A percentile compares a stretch with the other conserved stretches of the same genome.
phyloP scores from a whole-genome alignment of 2,329 filamentous ascomycete species.

The Hortaea werneckii region DNA sequence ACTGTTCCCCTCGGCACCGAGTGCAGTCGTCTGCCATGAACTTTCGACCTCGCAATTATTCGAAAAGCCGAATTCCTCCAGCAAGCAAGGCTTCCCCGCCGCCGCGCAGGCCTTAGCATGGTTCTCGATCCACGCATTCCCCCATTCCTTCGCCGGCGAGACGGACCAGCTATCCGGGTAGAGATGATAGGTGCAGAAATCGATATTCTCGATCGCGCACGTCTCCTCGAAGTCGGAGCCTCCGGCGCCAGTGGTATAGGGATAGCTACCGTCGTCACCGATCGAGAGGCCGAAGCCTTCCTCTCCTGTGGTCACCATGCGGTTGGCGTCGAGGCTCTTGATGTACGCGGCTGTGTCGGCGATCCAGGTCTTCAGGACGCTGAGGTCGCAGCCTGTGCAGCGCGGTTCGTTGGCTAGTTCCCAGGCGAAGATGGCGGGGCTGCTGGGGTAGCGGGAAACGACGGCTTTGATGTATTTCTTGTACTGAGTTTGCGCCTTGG shows the following conservation, averaged over 20 bases:
- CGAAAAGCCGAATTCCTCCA: slow-evolving; percentile 13
- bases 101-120: slow-evolving; percentile 11
- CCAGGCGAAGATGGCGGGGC: slow-evolving; percentile 55
- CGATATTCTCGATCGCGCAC: slow-evolving; percentile 10
- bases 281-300: slow-evolving; percentile 29
- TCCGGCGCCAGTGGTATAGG: slow-evolving; percentile 11
- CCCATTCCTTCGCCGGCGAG: slow-evolving; percentile 7
- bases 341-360: slow-evolving; percentile 46
- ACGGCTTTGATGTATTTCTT: slow-evolving; percentile 51
- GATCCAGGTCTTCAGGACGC: slow-evolving; percentile 39
- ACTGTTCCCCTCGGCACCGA: slow-evolving; percentile 5
- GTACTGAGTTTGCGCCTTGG: slow-evolving; percentile 36
- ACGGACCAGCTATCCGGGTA: slow-evolving; percentile 11
- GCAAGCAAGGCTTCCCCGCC: slow-evolving; percentile 14
- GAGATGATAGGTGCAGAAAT: slow-evolving; percentile 16
- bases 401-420: slow-evolving; percentile 58
- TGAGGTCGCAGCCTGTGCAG: slow-evolving; percentile 35
- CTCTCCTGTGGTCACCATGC: slow-evolving; percentile 47
- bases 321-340: slow-evolving; percentile 42
- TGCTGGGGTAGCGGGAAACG: slow-evolving; percentile 49
- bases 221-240: slow-evolving; percentile 13
- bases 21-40: slow-evolving; percentile 13
- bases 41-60: slow-evolving; percentile 10
- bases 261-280: slow-evolving; percentile 24
- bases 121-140: slow-evolving; percentile 13